A percentile compares a stretch with the other conserved stretches of the same genome.
phyloP scores from a whole-genome alignment of 495 filamentous ascomycete genomes.

The Corynascus novoguineensis region DNA sequence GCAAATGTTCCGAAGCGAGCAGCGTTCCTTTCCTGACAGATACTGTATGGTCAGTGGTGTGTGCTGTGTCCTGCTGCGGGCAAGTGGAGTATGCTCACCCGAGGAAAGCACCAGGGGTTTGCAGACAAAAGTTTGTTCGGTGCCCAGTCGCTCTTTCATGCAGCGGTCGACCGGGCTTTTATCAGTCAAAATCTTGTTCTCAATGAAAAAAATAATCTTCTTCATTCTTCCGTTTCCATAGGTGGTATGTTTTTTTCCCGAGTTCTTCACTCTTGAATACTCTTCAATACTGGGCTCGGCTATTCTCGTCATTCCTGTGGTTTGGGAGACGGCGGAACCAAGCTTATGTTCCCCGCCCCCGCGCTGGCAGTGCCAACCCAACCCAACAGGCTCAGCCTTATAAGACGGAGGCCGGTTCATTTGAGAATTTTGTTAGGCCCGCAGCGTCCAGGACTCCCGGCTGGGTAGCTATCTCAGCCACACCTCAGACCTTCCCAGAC shows the following conservation, averaged over 20 bases:
- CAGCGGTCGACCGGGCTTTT: no score
- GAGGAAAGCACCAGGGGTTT: background rate
- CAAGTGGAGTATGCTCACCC: background rate
- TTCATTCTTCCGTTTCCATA: no score
- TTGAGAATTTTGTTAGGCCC: constrained; percentile 16
- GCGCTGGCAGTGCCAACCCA: constrained; percentile 14
- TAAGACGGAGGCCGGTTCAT: constrained; percentile 15
- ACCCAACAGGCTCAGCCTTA: constrained; percentile 25
- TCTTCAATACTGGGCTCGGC: background rate
- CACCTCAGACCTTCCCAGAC: constrained; percentile 7
- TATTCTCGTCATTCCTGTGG: background rate
- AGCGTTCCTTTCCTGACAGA: no score
- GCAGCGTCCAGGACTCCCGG: constrained; percentile 18
- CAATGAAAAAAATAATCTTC: no score
- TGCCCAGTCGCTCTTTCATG: background rate
- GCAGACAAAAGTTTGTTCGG: background rate
- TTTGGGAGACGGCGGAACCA: background rate
- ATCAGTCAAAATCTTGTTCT: no score
- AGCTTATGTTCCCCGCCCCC: background rate
- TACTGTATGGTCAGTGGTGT: no score
- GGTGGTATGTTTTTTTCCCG: no score
- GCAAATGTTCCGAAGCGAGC: no score
- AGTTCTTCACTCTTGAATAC: no score
- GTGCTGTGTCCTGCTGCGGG: background rate
- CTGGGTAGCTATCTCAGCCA: constrained; percentile 22